Percentiles rank a stretch among this genome's conserved stretches.
Conservation (phyloP, 768 basidiomycete species). For the Pisolithus orientalis region DNA sequence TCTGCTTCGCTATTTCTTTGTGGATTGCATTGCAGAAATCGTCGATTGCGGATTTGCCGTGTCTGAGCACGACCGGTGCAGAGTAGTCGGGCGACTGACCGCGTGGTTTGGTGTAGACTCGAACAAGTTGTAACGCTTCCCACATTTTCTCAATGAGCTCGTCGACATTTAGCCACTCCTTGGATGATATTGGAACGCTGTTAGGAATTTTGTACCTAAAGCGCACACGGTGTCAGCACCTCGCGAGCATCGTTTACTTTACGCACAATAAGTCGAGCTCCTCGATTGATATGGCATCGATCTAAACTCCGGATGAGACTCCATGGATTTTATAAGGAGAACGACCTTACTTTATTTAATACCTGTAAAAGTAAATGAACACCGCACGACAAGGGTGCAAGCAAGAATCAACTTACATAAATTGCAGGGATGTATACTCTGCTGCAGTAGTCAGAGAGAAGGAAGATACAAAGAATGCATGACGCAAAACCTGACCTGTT, state of each 20-base stretch:
- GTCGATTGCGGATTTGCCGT: constrained; percentile 59
- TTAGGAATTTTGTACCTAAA: constrained; percentile 88
- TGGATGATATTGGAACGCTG: constrained; percentile 91
- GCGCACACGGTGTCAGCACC: background rate
- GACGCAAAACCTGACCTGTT: constrained; percentile 50
- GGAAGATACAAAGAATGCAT: background rate
- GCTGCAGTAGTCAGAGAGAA: constrained; percentile 3
- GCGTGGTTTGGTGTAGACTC: constrained; percentile 95
- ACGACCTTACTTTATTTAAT: constrained; percentile 64
- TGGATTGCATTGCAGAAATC: constrained; percentile 93
- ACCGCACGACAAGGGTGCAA: background rate
- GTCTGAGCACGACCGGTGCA: constrained; percentile 81
- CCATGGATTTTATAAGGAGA: background rate
- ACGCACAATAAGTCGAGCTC: constrained; percentile 84
- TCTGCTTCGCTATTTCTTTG: constrained; percentile 95
- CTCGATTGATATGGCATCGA: constrained; percentile 97
- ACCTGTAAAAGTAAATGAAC: constrained; percentile 37
- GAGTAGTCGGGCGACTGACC: constrained; percentile 88
- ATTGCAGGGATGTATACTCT: constrained; percentile 92
- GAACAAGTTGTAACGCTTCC: constrained; percentile 85
- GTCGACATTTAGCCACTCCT: constrained; percentile 94
- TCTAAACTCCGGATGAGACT: constrained; percentile 36
- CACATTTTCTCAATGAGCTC: constrained; percentile 93
- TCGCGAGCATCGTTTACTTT: background rate
- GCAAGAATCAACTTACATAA: constrained; percentile 50